Conservation (phyloP, 2,329 filamentous ascomycete genomes). For the Plectosphaerella cucumerina region DNA sequence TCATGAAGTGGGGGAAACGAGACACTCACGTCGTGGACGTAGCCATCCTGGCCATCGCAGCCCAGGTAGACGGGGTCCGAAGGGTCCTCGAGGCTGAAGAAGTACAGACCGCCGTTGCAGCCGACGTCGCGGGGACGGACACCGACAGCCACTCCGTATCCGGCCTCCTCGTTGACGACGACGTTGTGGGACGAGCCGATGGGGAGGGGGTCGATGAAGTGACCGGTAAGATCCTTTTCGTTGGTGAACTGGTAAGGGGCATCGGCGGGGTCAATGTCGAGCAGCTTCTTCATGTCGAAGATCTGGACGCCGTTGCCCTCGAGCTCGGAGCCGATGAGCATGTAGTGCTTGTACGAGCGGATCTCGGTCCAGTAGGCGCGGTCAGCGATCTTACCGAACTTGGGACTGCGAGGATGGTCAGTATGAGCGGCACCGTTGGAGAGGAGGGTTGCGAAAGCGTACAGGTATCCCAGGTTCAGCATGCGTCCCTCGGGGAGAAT, state of each 20-base stretch:
- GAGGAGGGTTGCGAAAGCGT: background rate
- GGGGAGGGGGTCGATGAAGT: slow-evolving; percentile 20
- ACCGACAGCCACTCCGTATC: slow-evolving; percentile 36
- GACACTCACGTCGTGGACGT: slow-evolving; percentile 37
- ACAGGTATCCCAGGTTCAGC: slow-evolving; percentile 37
- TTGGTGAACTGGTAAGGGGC: slow-evolving; percentile 23
- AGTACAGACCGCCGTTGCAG: slow-evolving; percentile 42
- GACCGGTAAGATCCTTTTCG: slow-evolving; percentile 21
- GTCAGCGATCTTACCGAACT: slow-evolving; percentile 9
- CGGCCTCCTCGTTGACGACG: slow-evolving; percentile 39
- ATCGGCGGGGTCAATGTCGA: slow-evolving; percentile 31
- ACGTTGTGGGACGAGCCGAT: slow-evolving; percentile 41
- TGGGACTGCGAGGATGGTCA: slow-evolving; percentile 3
- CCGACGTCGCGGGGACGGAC: slow-evolving; percentile 15
- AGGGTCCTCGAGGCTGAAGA: slow-evolving; percentile 18
- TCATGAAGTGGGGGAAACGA: background rate
- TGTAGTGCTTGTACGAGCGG: slow-evolving; percentile 24
- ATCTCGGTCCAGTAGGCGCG: slow-evolving; percentile 28
- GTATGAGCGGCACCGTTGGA: no score
- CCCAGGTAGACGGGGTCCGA: slow-evolving; percentile 43
- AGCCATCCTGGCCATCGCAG: slow-evolving; percentile 42
- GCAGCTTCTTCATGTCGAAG: slow-evolving; percentile 49
- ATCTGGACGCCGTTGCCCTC: slow-evolving; percentile 52
- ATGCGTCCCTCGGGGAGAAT: slow-evolving; percentile 35
- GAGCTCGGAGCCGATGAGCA: slow-evolving; percentile 34